Evolutionary conservation across 1,284 basidiomycete species (phyloP).

Genomic region (Moesziomyces globuligerus): DNA sequence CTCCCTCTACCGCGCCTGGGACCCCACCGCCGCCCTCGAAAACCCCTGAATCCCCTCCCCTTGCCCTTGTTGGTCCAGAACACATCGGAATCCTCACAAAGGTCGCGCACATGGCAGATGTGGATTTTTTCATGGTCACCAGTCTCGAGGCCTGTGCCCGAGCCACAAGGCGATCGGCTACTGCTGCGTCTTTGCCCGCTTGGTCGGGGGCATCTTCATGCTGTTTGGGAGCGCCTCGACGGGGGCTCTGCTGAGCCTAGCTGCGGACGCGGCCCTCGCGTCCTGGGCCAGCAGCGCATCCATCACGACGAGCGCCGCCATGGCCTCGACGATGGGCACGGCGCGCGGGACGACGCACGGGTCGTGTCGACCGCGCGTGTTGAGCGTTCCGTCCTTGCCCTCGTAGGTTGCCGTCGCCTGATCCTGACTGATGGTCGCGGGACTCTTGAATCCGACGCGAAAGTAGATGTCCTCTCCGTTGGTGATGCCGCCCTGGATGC

Average conservation of each 20-base stretch:
- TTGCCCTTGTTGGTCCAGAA: too few species aligned
- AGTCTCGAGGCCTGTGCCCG: too few species aligned
- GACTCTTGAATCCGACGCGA: conserved; percentile 95
- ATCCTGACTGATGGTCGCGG: conserved; percentile 93
- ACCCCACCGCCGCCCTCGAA: conserved; percentile 37
- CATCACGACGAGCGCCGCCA: conserved; percentile 95
- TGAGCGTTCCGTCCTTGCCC: conserved; percentile 85
- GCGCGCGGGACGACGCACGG: conserved; percentile 96
- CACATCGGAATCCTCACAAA: background rate
- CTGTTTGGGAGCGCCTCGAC: conserved; percentile 55
- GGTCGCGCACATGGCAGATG: too few species aligned
- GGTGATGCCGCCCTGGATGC: conserved; percentile 96
- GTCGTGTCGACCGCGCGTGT: conserved; percentile 92
- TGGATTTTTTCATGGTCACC: too few species aligned
- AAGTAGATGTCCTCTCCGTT: conserved; percentile 99
- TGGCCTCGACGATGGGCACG: conserved; percentile 97
- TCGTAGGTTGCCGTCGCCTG: conserved; percentile 93
- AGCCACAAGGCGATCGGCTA: too few species aligned
- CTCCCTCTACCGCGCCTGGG: conserved; percentile 52
- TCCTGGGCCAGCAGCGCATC: conserved; percentile 71
- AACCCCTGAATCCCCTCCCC: background rate
- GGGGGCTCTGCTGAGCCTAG: conserved; percentile 29
- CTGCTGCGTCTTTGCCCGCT: conserved; percentile 20
- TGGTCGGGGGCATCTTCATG: conserved; percentile 54
- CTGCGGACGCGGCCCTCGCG: conserved; percentile 39